Conservation (phyloP, 108 stramenopile genomes). For the Nitzschia sp. region DNA sequence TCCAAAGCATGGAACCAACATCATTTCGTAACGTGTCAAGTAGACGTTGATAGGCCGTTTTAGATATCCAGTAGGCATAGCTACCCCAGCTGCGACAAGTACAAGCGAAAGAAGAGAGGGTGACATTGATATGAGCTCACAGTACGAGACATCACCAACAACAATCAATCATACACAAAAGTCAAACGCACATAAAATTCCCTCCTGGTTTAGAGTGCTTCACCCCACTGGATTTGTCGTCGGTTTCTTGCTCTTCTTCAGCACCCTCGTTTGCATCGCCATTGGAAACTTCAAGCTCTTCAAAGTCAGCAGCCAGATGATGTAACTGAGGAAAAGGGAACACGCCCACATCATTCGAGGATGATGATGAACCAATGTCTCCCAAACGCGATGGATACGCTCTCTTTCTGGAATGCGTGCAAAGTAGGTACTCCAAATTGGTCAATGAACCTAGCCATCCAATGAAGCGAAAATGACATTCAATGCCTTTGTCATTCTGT, state of each 20-base stretch:
- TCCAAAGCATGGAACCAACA: constrained; percentile 84
- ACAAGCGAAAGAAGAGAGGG: neutral
- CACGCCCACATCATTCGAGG: constrained; percentile 7
- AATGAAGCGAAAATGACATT: constrained; percentile 77
- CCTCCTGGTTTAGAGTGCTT: constrained; percentile 67
- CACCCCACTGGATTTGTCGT: constrained; percentile 16
- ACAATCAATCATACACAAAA: too few species aligned
- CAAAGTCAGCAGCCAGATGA: constrained; percentile 46
- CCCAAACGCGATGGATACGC: constrained; percentile 3
- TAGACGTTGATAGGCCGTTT: constrained; percentile 56
- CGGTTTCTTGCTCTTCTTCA: neutral
- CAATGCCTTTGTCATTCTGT: constrained; percentile 11
- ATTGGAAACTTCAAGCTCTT: neutral
- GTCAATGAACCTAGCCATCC: constrained; percentile 83
- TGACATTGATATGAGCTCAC: neutral
- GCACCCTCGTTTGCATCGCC: neutral
- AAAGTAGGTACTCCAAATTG: constrained; percentile 75
- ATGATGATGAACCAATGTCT: neutral
- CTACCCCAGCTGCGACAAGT: constrained; percentile 58
- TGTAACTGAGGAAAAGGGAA: constrained; percentile 69
- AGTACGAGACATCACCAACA: neutral
- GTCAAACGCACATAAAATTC: constrained; percentile 46
- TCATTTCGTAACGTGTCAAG: constrained; percentile 64
- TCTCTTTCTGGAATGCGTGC: constrained; percentile 57
- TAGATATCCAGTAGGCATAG: constrained; percentile 82